Evolutionary conservation across 768 basidiomycete species (phyloP).

Genomic region (Bullera alba): DNA sequence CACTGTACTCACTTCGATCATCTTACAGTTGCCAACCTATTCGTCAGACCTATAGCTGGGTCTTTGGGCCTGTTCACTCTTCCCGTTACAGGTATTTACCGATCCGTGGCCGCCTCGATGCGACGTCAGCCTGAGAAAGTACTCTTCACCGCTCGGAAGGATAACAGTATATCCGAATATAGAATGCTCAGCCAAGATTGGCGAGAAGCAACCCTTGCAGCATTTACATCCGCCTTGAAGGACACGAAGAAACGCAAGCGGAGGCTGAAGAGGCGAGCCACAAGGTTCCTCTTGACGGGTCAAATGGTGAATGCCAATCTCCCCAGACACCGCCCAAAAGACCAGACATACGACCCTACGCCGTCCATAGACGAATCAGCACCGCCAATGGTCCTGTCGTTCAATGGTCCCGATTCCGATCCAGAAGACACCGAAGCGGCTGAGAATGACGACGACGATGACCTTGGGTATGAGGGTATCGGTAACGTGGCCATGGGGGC

Average conservation of each 20-base stretch:
- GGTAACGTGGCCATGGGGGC: no score
- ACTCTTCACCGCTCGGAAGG: constrained; percentile 9
- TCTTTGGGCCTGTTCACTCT: constrained; percentile 10
- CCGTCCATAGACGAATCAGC: no score
- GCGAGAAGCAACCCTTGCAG: not conserved
- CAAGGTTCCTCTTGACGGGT: constrained; percentile 3
- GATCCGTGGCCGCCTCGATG: not conserved
- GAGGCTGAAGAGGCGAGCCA: not conserved
- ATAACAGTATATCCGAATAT: not conserved
- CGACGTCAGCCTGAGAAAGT: constrained; percentile 8
- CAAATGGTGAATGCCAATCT: no score
- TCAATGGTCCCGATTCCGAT: no score
- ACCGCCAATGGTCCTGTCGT: no score
- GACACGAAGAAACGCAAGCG: not conserved
- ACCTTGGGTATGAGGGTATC: no score
- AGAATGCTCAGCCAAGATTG: not conserved
- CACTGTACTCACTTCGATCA: not conserved
- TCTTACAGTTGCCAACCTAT: constrained; percentile 30
- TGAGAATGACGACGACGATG: no score
- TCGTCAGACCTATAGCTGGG: constrained; percentile 32
- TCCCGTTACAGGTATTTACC: constrained; percentile 7
- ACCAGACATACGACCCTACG: no score
- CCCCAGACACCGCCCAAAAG: no score
- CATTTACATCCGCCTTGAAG: not conserved
- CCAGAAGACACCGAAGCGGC: no score